These are phyloP conservation scores for Trichoderma sp. DNA, from an alignment of 2,329 filamentous ascomycete genomes.

Conservation along the genomic window DNA sequence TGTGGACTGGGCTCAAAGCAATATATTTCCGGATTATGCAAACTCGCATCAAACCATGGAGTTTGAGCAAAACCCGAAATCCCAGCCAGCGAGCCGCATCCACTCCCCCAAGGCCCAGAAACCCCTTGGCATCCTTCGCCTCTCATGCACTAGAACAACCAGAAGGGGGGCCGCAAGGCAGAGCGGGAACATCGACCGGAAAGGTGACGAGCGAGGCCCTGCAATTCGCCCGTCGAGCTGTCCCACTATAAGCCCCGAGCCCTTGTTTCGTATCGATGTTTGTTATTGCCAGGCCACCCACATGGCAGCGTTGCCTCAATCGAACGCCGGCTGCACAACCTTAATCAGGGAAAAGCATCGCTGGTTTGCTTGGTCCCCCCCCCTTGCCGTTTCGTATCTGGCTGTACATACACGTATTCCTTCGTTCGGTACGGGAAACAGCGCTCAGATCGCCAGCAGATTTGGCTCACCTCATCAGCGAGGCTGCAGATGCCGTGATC, in stretches of 20 bases:
- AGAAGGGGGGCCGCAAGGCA: too few relatives aligned
- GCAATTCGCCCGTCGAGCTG: not conserved
- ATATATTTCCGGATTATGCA: conserved; percentile 12
- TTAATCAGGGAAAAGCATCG: not conserved
- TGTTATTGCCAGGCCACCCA: not conserved
- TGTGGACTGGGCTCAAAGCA: not conserved
- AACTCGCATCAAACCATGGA: not conserved
- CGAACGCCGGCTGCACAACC: not conserved
- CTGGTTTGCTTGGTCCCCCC: not conserved
- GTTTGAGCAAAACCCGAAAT: conserved; percentile 11
- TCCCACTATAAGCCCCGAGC: not conserved
- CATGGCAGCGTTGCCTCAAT: conserved; percentile 8
- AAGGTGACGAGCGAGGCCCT: not conserved
- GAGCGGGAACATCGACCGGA: not conserved
- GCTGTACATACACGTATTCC: not conserved
- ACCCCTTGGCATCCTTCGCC: not conserved
- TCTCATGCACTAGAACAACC: not conserved
- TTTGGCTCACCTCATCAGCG: too few relatives aligned
- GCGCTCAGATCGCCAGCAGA: not conserved
- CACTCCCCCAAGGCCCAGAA: not conserved
- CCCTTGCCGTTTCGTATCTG: not conserved
- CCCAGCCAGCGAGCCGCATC: not conserved
- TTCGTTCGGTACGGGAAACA: too few relatives aligned
- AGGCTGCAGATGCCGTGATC: too few relatives aligned
- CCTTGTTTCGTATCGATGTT: not conserved